These are phyloP conservation scores for Cubamyces sp. DNA, from an alignment of 768 basidiomycete species.

Conservation along the genomic window DNA sequence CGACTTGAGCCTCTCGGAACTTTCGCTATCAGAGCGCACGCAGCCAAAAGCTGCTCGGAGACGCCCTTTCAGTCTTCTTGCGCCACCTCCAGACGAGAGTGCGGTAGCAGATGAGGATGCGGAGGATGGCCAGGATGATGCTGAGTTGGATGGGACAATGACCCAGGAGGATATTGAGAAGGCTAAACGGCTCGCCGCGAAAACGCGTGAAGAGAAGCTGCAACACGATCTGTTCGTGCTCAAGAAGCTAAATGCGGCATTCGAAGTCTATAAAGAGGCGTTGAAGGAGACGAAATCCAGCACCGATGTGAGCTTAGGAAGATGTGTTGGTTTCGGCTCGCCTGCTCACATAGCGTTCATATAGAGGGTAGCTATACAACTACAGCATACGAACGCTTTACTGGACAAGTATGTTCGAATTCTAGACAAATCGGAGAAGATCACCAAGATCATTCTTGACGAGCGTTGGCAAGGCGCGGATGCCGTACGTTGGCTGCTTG, in stretches of 20 bases:
- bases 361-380: conserved; percentile 63
- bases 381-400: conserved; percentile 72
- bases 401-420: conserved; percentile 76
- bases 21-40: conserved; percentile 46
- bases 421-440: conserved; percentile 69
- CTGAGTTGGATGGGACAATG: conserved; percentile 32
- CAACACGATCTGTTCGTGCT: conserved; percentile 75
- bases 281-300: conserved; percentile 63
- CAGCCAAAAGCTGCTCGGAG: conserved; percentile 17
- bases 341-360: too few species aligned
- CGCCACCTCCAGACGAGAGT: conserved; percentile 31
- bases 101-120: conserved; percentile 28
- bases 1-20: conserved; percentile 62
- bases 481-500: conserved; percentile 48
- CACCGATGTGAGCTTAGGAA: conserved; percentile 59
- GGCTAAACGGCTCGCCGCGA: conserved; percentile 35
- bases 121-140: conserved; percentile 17
- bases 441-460: conserved; percentile 72
- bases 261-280: conserved; percentile 70
- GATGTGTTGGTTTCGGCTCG: neutral
- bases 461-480: conserved; percentile 78
- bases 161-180: conserved; percentile 33
- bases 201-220: conserved; percentile 69
- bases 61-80: conserved; percentile 38
- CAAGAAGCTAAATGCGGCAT: conserved; percentile 71